Base-by-base conservation (phyloP, 768 basidiomycete genomes). In the Trametes cinnabarina region DNA sequence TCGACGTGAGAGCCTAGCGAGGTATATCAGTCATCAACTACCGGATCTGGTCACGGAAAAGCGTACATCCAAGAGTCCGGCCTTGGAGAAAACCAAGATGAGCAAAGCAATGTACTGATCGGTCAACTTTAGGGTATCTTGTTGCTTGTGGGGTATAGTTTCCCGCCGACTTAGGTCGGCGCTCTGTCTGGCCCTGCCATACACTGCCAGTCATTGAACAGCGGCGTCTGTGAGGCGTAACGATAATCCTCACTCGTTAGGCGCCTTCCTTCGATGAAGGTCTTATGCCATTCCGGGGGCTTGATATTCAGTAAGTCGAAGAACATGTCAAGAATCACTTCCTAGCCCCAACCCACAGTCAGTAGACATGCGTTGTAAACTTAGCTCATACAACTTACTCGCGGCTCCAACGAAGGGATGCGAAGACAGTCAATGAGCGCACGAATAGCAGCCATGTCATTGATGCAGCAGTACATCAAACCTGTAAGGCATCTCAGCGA, bases 31-130 rank as follows among this genome's bases (percentile, higher is more conserved):
- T n/a, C 17, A 10, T 10, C 11, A 9, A 26, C 39, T n/a, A 14
- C 15, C 3, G 22, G 20, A 8, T 4, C 28, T 17, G 6, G 7
- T 11, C 9, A 40, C 0, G 69, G 8, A 23, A 37, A 41, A 17
- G 72, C 83, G 60, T 59, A 95, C 96, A 71, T 98, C 94, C 43
- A 94, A 74, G 1, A 99, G 74, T 20, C 96, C 97, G 14, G 92
- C 88, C 64, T 93, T 88, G 3, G 87, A 84, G 57, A 98, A 85
- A 2, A 97, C 83, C 17, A 90, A 77, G 8, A 98, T 78, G 4
- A 98, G 76, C 14, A 99, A 76, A 0, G 90, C 90, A 49, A 94
- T 83, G 68, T 94, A 98, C 67, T 98, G 97, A 66, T 98, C 95
- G 1, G 94, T 89, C 23, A 98, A 72, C 66, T 90, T 94, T 42